Evolutionary conservation across 192 early-diverging fungal genomes (phyloP), one percentile per base, ranked within the genome.

Genomic region (Backusella sp.): DNA sequence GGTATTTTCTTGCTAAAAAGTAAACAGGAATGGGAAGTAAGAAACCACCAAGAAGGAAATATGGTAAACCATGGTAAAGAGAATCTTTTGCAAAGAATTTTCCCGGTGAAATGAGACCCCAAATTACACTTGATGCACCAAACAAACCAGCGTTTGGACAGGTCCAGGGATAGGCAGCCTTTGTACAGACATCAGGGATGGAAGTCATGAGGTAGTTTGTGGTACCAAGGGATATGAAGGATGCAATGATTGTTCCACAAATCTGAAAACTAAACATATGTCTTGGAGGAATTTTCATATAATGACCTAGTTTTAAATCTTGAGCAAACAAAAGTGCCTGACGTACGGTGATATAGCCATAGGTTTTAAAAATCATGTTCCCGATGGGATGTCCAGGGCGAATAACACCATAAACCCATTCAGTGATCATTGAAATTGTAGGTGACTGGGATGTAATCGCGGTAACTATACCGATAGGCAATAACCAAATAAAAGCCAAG

Each of bases 231-330:
- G 93, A 90, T 21, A 94, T 84, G 69, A 92, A 82, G 1, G 89
- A 90, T 35, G 90, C 91, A 21, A 90, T 77, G 19, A 95, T 80
- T 0, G 93, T 95, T 9, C 94, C 92, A 5, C 84, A 77, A 86
- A 92, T 83, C 42, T 96, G 95, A 32, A 91, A 90, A 26, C 86
- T 83, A 80, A 97, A 94, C 87, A 97, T 87, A 28, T 90, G 80
- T 36, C 92, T 86, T 32, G 96, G 96, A 62, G 94, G 91, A 6
- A 94, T 86, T 83, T 94, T 94, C 89, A 93, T 91, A 76, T 94
- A 94, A 73, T 92, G 91, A 32, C 91, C 93, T 6, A 94, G 84
- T 70, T 93, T 94, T 41, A 92, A 84, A 77, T 94, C 93, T 39
- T 85, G 84, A 12, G 86, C 75, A 78, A 94, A 88, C 7, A 78